Evolutionary conservation across 352 stramenopile species (phyloP).

Genomic region (Achlya hypogyna): DNA sequence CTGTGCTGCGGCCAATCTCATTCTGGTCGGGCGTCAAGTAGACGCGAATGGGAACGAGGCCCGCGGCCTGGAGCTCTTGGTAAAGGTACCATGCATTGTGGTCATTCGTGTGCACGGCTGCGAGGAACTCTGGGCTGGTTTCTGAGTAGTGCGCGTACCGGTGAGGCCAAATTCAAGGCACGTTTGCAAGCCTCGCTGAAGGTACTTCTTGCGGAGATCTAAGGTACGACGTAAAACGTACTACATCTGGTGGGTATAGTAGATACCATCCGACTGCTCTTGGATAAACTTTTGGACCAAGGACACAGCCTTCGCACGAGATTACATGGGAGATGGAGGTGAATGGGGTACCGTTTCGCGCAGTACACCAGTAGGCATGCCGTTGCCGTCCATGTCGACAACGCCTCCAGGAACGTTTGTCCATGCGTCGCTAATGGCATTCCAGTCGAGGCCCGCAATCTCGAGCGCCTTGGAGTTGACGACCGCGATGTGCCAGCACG

Average conservation of each 20-base stretch:
- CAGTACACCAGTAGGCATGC: constrained; percentile 49
- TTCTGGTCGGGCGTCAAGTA: constrained; percentile 65
- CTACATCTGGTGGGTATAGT: too few relatives aligned
- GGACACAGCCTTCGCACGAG: constrained; percentile 40
- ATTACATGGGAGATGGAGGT: neutral
- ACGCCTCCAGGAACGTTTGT: constrained; percentile 33
- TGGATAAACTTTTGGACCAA: constrained; percentile 62
- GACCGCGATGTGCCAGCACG: constrained; percentile 83
- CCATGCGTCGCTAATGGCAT: constrained; percentile 19
- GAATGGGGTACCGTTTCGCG: constrained; percentile 41
- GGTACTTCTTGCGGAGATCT: constrained; percentile 57
- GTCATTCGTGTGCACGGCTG: constrained; percentile 81
- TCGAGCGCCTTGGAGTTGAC: constrained; percentile 82
- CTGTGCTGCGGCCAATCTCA: constrained; percentile 28
- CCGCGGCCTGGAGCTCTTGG: constrained; percentile 47
- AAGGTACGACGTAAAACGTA: neutral
- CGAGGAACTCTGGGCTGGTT: neutral
- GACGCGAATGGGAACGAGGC: constrained; percentile 56
- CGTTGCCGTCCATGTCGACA: constrained; percentile 56
- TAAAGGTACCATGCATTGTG: constrained; percentile 74
- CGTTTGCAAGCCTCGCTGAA: constrained; percentile 43
- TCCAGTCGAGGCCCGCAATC: constrained; percentile 41
- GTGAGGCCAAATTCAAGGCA: constrained; percentile 74
- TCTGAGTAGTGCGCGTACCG: constrained; percentile 15
- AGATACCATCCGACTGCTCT: constrained; percentile 49